Evolutionary conservation across 768 basidiomycete species (phyloP), one percentile per base, ranked within the genome.

Genomic region (Lactarius deliciosus): DNA sequence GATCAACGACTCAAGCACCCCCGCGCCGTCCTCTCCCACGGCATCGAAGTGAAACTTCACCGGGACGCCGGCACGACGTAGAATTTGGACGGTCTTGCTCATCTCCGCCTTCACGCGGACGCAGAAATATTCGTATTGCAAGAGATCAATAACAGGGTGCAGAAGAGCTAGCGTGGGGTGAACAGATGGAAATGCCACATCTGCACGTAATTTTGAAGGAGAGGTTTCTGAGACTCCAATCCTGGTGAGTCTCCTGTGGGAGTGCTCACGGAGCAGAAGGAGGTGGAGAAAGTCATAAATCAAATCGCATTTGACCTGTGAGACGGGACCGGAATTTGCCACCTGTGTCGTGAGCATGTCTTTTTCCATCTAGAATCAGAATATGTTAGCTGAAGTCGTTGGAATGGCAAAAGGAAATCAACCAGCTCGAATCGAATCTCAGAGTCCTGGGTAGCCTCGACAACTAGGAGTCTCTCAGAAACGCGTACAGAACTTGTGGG

Each of bases 61-160:
- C 8, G 80, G 74, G 22, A 93, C 82, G 1, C 88, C 87, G 0
- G 82, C 85, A 54, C 66, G 75, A 25, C 75, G 75, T 61, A 93
- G 75, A 5, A 85, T 84, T 22, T 67, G 60, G 9, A 79, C 78
- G 63, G 86, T 80, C 69, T 79, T 82, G 47, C 77, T 75, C 40
- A 94, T 74, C 76, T 91, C 89, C 1, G 74, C 63, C 68, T 83
- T 81, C 57, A 93, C 79, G 66, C 86, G 81, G 65, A 80, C 75
- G 73, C 88, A 89, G 74, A 94, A 92, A 30, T 85, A 84, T 71
- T 85, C 83, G 73, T 94, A 94, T 75, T 93, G 92, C 50, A 94
- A 76, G 36, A 92, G 71, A 73, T 93, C 91, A 67, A 93, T 87
- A 68, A 93, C 79, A 0, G 90, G 90, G 47, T 87, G 89, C 18